Base-by-base conservation (phyloP, 305 asterid genomes). In the Ilex paraguariensis region DNA sequence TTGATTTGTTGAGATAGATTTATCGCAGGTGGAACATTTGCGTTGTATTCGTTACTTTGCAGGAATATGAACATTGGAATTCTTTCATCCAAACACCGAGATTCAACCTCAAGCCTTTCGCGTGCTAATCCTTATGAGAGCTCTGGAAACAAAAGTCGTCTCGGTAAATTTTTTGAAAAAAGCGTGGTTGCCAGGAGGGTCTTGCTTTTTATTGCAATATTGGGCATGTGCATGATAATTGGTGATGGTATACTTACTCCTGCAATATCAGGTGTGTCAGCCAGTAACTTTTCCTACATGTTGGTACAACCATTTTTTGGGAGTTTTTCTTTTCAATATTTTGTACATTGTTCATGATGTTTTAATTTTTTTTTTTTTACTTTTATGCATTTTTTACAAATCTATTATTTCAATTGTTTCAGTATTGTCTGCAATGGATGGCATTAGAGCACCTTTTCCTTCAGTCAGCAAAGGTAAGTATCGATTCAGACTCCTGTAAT, bases 181-280 rank as follows among this genome's bases (percentile, higher is more conserved):
- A 79, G 79, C 67, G 66, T 73, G 75, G 36, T 79, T 63, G 74
- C 84, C 56, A 66, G 79, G 67, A 69, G 82, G 73, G 54, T 79
- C 53, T 66, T 79, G 68, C 79, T 76, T 53, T 79, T 79, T 62
- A 28, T 79, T 51, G 79, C 84, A 28, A 79, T 79, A 62, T 59
- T 79, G 51, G 84, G 84, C 49, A 76, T 39, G 81, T 73, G 84
- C 64, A 79, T 79, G 84, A 71, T 76, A 61, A 79, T 79, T 31
- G 84, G 84, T 53, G 84, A 79, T 52, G 82, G 84, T 31, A 73
- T 75, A 31, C 84, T 79, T 21, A 79, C 84, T 49, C 84, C 81
- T 49, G 84, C 81, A 56, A 79, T 79, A 54, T 79, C 84, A 31
- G 84, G 84, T 79, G n/a, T 51, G 40, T 66, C 63, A 17, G 51